Percentiles rank a stretch among this genome's conserved stretches.
These are phyloP conservation scores for Ceratocystis eucalypticola DNA, from an alignment of 2,329 filamentous ascomycete genomes.

Conservation along the genomic window DNA sequence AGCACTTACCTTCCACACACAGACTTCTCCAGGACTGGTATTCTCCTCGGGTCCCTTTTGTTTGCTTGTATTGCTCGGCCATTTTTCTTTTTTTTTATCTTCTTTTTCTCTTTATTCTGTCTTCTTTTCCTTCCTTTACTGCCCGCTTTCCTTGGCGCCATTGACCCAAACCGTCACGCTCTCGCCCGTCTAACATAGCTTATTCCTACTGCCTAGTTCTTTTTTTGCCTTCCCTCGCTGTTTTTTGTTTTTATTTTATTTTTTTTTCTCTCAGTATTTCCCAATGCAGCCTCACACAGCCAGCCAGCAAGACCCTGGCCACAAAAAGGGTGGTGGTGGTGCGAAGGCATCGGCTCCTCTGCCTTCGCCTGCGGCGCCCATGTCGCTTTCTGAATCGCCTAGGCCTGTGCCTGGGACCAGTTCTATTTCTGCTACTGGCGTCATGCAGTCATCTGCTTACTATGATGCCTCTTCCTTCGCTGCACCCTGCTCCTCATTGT, in stretches of 20 bases:
- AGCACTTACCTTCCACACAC: too few relatives aligned
- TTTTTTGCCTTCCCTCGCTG: neutral
- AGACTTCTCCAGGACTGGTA: too few relatives aligned
- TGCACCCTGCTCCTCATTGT: conserved; percentile 9
- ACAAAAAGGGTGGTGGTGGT: conserved; percentile 7
- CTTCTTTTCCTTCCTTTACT: neutral
- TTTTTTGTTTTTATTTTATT: neutral
- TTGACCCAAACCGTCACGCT: neutral
- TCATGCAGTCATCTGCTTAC: conserved; percentile 11
- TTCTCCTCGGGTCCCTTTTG: neutral
- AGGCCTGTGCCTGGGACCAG: conserved; percentile 1
- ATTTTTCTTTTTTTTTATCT: neutral
- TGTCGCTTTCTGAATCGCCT: conserved; percentile 1
- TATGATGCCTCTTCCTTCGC: neutral
- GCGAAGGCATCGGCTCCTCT: neutral
- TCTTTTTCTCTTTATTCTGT: neutral
- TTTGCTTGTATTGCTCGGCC: neutral
- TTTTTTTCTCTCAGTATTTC: neutral
- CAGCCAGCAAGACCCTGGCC: conserved; percentile 10
- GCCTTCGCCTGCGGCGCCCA: conserved; percentile 2
- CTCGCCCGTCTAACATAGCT: too few relatives aligned
- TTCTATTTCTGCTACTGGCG: conserved; percentile 15
- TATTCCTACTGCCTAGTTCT: neutral
- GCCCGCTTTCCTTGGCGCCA: neutral
- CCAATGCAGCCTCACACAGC: conserved; percentile 13